Evolutionary conservation across 176 grass and related monocot species (phyloP), one percentile per base, ranked within the genome.

Genomic region (Stipa capillata): DNA sequence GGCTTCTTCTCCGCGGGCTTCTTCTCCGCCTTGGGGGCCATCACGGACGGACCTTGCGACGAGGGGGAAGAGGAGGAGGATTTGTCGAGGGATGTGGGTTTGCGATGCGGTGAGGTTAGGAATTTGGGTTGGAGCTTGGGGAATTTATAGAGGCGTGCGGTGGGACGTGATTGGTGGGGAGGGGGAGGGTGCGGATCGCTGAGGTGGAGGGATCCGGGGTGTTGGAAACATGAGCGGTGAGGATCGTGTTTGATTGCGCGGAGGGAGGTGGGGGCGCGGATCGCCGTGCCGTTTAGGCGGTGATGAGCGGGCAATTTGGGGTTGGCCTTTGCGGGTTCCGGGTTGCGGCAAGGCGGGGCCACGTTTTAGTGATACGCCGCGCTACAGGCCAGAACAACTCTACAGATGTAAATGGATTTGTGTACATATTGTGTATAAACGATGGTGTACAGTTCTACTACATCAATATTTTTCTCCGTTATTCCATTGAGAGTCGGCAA

Each of bases 11-110:
- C 70, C 0, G 47, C 72, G 7, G 47, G 81, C 81, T 76, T 83
- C 81, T 83, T 83, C 81, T 84, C 81, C 37, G 60, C 81, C 81
- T 84, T 84, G 16, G 62, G 72, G 28, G 50, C 82, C 72, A 77
- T 84, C 45, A 44, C 31, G 9, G 0, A 5, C 14, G 49, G 54
- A 64, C 62, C 43, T 25, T 0, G 18, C 16, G 23, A 31, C 8
- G 18, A n/a, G 1, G 5, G n/a, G n/a, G n/a, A n/a, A n/a, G 37
- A 37, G 15, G 14, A 54, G 27, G 73, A 6, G 15, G n/a, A n/a
- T n/a, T n/a, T n/a, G n/a, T 9, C 7, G 44, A 66, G n/a, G n/a
- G n/a, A n/a, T n/a, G n/a, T n/a, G n/a, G n/a, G n/a, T n/a, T n/a
- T 8, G 16, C 5, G 63, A 53, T 61, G 37, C 1, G 62, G 4